These are phyloP conservation scores for Didymella glomerata DNA, from an alignment of 2,329 filamentous ascomycete genomes.

Conservation along the genomic window DNA sequence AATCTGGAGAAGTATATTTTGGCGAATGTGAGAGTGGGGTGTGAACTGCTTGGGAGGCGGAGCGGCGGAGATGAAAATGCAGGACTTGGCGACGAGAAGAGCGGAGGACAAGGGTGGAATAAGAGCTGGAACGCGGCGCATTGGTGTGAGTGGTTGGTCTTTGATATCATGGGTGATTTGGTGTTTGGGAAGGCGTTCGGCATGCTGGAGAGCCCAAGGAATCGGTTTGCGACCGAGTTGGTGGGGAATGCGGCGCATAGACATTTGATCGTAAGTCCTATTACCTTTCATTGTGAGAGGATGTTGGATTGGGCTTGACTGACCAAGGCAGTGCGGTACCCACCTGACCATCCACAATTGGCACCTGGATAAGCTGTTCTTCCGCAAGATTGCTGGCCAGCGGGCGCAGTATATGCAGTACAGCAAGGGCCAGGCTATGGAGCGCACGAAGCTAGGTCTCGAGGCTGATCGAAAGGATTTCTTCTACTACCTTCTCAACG, in stretches of 20 bases:
- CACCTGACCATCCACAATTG: conserved; percentile 55
- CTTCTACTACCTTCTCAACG: conserved; percentile 58
- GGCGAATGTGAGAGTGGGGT: conserved; percentile 54
- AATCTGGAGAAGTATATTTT: conserved; percentile 58
- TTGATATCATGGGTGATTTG: conserved; percentile 63
- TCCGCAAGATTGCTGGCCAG: conserved; percentile 55
- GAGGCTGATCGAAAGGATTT: conserved; percentile 57
- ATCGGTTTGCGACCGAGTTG: conserved; percentile 54
- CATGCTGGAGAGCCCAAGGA: conserved; percentile 53
- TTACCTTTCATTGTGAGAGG: conserved; percentile 54
- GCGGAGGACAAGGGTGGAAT: conserved; percentile 48
- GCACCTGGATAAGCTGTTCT: conserved; percentile 55
- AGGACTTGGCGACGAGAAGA: conserved; percentile 27
- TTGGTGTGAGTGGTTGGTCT: conserved; percentile 57
- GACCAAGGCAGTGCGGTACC: conserved; percentile 50
- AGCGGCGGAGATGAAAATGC: conserved; percentile 9
- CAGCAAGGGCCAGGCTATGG: conserved; percentile 54
- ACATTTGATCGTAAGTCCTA: conserved; percentile 56
- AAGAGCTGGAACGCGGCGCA: conserved; percentile 55
- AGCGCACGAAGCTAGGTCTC: conserved; percentile 53
- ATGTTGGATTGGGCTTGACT: conserved; percentile 1
- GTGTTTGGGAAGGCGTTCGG: conserved; percentile 57
- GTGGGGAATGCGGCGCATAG: conserved; percentile 56
- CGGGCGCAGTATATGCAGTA: conserved; percentile 55
- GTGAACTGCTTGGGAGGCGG: conserved; percentile 44